Evolutionary conservation across 306 rosid genomes (phyloP).

Genomic region (Cicer chorassanicum): DNA sequence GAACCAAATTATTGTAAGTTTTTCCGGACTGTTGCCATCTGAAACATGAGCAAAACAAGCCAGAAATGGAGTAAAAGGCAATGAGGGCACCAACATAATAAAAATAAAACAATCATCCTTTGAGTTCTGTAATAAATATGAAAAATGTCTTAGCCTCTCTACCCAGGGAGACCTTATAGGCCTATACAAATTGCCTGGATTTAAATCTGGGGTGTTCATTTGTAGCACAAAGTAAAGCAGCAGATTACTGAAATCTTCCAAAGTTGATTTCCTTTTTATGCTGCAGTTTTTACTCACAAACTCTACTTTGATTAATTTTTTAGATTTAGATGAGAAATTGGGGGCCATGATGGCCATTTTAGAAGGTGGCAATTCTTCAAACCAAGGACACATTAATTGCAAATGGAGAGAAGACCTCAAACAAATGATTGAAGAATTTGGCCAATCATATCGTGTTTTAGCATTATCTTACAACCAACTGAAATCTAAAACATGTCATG

Average conservation of each 20-base stretch:
- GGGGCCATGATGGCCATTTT: slow-evolving; percentile 43
- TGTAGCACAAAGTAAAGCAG: slow-evolving; percentile 22
- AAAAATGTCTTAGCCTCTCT: slow-evolving; percentile 23
- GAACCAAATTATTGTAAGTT: not conserved
- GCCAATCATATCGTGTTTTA: slow-evolving; percentile 52
- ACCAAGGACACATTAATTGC: slow-evolving; percentile 34
- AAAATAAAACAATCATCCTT: slow-evolving; percentile 2
- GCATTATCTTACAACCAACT: slow-evolving; percentile 49
- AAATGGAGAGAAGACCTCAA: slow-evolving; percentile 45
- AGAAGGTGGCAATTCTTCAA: slow-evolving; percentile 42
- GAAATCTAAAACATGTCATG: slow-evolving; percentile 42
- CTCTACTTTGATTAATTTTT: slow-evolving; percentile 9
- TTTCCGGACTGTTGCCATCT: not conserved
- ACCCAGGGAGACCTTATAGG: not conserved
- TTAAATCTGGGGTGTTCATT: slow-evolving; percentile 4
- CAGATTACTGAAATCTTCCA: slow-evolving; percentile 4
- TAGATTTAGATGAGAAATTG: slow-evolving; percentile 56
- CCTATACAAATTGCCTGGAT: slow-evolving; percentile 10
- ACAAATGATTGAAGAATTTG: slow-evolving; percentile 50
- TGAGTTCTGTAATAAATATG: slow-evolving; percentile 12
- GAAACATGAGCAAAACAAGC: slow-evolving; percentile 5
- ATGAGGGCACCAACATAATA: not conserved
- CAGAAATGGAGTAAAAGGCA: not conserved
- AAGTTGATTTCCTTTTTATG: slow-evolving; percentile 19
- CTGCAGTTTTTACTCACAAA: slow-evolving; percentile 41